These are phyloP conservation scores for Ramaria sp. DNA, from an alignment of 768 basidiomycete genomes.

Conservation along the genomic window DNA sequence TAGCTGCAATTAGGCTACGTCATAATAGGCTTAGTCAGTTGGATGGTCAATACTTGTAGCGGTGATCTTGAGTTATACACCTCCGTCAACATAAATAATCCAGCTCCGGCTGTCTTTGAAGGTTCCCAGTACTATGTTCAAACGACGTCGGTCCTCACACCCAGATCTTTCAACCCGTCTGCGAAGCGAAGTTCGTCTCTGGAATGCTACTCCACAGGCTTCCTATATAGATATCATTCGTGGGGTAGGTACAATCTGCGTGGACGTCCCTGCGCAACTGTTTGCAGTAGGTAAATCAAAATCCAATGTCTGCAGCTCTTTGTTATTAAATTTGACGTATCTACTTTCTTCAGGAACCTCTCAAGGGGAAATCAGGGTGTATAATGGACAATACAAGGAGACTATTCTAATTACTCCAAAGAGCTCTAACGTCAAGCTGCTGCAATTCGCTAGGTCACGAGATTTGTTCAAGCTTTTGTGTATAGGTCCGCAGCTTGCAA, in stretches of 20 bases:
- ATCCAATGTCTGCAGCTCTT: not conserved
- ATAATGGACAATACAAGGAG: not conserved
- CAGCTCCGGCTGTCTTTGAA: no score
- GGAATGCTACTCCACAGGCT: not conserved
- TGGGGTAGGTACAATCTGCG: not conserved
- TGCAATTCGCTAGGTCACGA: not conserved
- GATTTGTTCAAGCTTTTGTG: constrained; percentile 2
- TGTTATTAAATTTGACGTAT: not conserved
- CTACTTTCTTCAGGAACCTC: not conserved
- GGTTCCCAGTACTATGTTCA: constrained; percentile 3
- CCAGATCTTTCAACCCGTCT: not conserved
- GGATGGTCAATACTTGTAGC: no score
- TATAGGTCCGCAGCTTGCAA: not conserved
- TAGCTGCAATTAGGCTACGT: no score
- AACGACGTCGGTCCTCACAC: not conserved
- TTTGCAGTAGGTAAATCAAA: constrained; percentile 5
- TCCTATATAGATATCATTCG: not conserved
- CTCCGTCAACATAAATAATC: no score
- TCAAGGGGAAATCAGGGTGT: constrained; percentile 3
- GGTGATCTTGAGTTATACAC: no score
- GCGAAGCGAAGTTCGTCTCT: not conserved
- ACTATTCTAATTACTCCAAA: not conserved
- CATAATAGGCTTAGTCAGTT: no score
- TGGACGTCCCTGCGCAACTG: not conserved
- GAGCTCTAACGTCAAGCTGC: not conserved